A percentile compares a stretch with the other conserved stretches of the same genome.
These are phyloP conservation scores for Tetratostichococcus sp. DNA, from an alignment of 139 green algal genomes.

Conservation along the genomic window DNA sequence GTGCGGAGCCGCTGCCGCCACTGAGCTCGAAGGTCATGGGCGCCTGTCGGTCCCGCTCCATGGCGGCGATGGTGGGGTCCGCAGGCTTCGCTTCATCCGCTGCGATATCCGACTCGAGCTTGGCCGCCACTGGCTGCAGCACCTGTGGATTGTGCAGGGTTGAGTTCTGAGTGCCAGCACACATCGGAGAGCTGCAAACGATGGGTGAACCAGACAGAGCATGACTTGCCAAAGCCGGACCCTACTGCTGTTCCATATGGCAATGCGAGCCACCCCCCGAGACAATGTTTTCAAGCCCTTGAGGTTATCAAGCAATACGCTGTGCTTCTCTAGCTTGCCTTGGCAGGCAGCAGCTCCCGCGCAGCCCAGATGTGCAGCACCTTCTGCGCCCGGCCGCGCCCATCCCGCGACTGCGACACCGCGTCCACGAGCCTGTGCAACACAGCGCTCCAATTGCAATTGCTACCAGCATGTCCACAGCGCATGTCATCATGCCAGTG, in stretches of 20 bases:
- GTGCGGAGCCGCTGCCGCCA: neutral
- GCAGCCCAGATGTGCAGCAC: neutral
- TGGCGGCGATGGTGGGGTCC: neutral
- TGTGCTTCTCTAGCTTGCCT: neutral
- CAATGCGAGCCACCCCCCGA: no score
- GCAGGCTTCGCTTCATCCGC: neutral
- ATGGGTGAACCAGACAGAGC: no score
- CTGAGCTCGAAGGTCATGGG: neutral
- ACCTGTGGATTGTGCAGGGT: no score
- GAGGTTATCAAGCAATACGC: no score
- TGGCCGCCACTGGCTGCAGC: neutral
- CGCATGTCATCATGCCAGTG: neutral
- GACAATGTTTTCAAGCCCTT: no score
- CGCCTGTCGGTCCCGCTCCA: neutral
- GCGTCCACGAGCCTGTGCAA: neutral
- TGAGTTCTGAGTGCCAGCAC: no score
- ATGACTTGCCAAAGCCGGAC: no score
- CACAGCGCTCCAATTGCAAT: no score
- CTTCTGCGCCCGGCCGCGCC: neutral
- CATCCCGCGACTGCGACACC: neutral
- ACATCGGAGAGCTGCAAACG: no score
- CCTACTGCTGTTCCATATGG: no score
- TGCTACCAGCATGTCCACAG: no score
- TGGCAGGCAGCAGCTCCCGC: neutral
- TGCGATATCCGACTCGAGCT: neutral